A percentile compares a stretch with the other conserved stretches of the same genome.
These are phyloP conservation scores for Haplographium delicatum DNA, from an alignment of 495 filamentous ascomycete genomes.

Conservation along the genomic window DNA sequence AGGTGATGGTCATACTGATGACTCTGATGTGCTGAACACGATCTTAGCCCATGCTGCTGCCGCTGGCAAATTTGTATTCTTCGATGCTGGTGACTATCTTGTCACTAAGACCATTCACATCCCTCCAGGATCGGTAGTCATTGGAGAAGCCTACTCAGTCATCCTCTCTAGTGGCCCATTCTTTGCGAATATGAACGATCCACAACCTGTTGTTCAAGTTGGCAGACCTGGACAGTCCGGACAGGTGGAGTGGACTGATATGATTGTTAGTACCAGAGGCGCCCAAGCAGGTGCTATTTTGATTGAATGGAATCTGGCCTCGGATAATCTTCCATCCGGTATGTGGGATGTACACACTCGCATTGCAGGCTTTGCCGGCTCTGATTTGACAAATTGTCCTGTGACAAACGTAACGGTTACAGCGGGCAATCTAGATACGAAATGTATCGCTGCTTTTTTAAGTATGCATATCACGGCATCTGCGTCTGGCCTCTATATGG, in stretches of 20 bases:
- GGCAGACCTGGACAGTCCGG: conserved; percentile 52
- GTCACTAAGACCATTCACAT: conserved; percentile 44
- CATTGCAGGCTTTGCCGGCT: conserved; percentile 39
- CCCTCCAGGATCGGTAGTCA: conserved; percentile 49
- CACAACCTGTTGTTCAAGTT: conserved; percentile 53
- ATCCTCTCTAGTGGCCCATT: conserved; percentile 41
- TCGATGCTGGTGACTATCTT: conserved; percentile 42
- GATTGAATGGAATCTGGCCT: conserved; percentile 28
- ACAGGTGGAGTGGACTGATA: conserved; percentile 52
- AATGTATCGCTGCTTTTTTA: conserved; percentile 48
- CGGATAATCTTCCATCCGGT: conserved; percentile 14
- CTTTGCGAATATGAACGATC: conserved; percentile 46
- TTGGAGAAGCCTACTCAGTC: conserved; percentile 44
- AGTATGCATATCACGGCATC: conserved; percentile 42
- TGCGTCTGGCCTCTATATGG: conserved; percentile 47
- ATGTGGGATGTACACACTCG: conserved; percentile 41
- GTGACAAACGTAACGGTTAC: conserved; percentile 32
- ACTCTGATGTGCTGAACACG: conserved; percentile 42
- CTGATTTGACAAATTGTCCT: conserved; percentile 36
- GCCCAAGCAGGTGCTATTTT: conserved; percentile 43
- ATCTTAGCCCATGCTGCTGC: conserved; percentile 36
- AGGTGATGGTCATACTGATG: conserved; percentile 70
- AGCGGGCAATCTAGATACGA: conserved; percentile 15
- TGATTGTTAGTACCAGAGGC: conserved; percentile 43
- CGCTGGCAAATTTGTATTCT: conserved; percentile 27